A percentile compares a stretch with the other conserved stretches of the same genome.
Conservation (phyloP, 305 asterid genomes). For the Fraxinus ornus region DNA sequence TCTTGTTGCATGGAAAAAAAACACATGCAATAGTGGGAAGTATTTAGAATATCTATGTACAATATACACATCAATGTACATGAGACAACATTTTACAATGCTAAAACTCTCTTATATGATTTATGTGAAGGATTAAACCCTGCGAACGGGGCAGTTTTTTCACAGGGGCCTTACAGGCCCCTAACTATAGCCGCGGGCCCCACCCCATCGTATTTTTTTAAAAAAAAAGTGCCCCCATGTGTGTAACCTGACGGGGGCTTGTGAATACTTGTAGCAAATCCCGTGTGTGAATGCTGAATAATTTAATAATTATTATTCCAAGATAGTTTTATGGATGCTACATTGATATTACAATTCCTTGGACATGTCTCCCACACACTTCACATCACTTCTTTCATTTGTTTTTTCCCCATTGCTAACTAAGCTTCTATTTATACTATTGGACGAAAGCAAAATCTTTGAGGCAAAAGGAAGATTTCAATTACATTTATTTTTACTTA, state of each 20-base stretch:
- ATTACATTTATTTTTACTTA: not conserved
- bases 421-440: not conserved
- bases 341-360: conserved; percentile 22
- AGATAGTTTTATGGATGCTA: not conserved
- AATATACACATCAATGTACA: no score
- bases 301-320: not conserved
- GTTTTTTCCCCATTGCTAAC: not conserved
- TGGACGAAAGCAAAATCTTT: not conserved
- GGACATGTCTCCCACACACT: conserved; percentile 9
- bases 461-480: not conserved
- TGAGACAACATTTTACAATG: not conserved
- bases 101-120: not conserved
- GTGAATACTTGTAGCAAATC: no score
- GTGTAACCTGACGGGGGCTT: no score
- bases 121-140: not conserved
- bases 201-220: no score
- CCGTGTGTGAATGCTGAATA: not conserved
- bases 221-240: no score
- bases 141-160: no score
- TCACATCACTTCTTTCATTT: not conserved
- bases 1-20: no score
- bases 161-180: no score
- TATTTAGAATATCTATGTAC: no score
- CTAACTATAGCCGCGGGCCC: no score
- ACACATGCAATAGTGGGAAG: no score